Conservation (phyloP, 2,329 filamentous ascomycete species). For the Neonectria faginata region DNA sequence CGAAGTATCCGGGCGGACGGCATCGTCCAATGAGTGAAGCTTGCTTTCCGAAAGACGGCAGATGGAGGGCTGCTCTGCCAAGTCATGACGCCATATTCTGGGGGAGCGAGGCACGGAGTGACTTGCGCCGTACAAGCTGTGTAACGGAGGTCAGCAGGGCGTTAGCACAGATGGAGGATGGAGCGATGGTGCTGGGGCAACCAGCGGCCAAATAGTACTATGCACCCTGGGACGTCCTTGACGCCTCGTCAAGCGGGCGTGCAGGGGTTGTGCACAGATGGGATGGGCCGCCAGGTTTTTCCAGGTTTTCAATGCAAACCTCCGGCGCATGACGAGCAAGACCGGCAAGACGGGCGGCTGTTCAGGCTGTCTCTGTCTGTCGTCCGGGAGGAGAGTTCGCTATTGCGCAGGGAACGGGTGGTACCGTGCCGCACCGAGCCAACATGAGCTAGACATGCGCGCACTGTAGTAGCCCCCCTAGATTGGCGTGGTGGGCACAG, state of each 20-base stretch:
- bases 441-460: not conserved
- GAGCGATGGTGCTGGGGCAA: slow-evolving; percentile 29
- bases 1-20: slow-evolving; percentile 1
- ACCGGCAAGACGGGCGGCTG: slow-evolving; percentile 6
- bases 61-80: not conserved
- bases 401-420: slow-evolving; percentile 7
- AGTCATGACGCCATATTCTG: slow-evolving; percentile 7
- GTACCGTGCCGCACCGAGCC: slow-evolving; percentile 13
- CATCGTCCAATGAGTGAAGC: slow-evolving; percentile 15
- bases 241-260: slow-evolving; percentile 7
- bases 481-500: slow-evolving; percentile 6
- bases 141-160: slow-evolving; percentile 13
- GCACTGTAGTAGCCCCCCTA: slow-evolving; percentile 14
- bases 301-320: slow-evolving; percentile 12
- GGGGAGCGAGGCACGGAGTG: slow-evolving; percentile 10
- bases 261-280: slow-evolving; percentile 7
- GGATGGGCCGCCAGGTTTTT: not conserved
- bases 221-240: not conserved
- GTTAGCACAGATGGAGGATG: slow-evolving; percentile 18
- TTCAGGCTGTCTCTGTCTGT: not conserved
- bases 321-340: slow-evolving; percentile 2
- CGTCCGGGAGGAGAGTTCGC: slow-evolving; percentile 1
- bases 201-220: slow-evolving; percentile 20
- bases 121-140: slow-evolving; percentile 21
- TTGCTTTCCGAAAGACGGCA: not conserved